These are phyloP conservation scores for Cordyceps javanica DNA, from an alignment of 2,329 filamentous ascomycete species.

Conservation along the genomic window DNA sequence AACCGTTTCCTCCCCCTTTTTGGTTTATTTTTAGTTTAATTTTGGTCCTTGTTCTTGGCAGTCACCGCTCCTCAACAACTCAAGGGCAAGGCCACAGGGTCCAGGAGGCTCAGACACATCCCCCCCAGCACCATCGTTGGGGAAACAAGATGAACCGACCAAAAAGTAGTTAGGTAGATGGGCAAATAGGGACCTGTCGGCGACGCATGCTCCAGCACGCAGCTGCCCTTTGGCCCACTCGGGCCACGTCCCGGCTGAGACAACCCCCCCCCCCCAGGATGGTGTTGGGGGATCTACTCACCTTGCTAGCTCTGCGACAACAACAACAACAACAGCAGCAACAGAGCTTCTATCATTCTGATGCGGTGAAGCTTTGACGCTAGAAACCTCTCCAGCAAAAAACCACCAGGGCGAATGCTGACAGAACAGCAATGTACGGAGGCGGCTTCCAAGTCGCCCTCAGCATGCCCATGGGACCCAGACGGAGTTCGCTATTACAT, in stretches of 20 bases:
- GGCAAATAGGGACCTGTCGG: too few species aligned
- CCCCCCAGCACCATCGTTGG: background rate
- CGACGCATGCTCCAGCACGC: too few species aligned
- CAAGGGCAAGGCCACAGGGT: background rate
- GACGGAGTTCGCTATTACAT: constrained; percentile 1
- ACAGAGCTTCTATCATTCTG: too few species aligned
- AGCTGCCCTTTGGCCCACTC: constrained; percentile 5
- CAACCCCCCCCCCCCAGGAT: background rate
- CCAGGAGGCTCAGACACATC: too few species aligned
- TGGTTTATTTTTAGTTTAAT: too few species aligned
- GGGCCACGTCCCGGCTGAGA: constrained; percentile 1
- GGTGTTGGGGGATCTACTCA: constrained; percentile 11
- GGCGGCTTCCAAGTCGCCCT: too few species aligned
- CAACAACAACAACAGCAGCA: too few species aligned
- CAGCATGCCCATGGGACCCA: too few species aligned
- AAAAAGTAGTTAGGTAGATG: too few species aligned
- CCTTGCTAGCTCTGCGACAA: background rate
- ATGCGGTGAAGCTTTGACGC: background rate
- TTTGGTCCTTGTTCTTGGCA: background rate
- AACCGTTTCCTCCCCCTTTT: background rate
- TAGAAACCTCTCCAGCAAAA: background rate
- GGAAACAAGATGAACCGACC: constrained; percentile 7
- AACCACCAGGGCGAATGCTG: background rate
- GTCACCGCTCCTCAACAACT: background rate
- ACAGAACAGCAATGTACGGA: too few species aligned